Evolutionary conservation across 2,329 filamentous ascomycete genomes (phyloP).

Genomic region (Triangularia setosa): DNA sequence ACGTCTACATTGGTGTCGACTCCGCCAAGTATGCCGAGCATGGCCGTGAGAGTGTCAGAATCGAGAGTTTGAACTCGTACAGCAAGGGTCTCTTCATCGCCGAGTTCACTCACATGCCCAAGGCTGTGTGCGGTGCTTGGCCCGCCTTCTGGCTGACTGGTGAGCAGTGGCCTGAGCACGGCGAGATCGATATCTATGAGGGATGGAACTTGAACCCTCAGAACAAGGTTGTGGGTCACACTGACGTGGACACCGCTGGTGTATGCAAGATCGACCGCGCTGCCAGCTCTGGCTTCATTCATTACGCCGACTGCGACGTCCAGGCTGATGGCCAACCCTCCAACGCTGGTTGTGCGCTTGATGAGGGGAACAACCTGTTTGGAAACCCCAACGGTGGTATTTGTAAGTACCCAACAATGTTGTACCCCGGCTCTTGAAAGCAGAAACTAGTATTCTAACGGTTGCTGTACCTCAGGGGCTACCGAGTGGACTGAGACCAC

Average conservation of each 20-base stretch:
- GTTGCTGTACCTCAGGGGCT: conserved; percentile 29
- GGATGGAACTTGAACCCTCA: conserved; percentile 53
- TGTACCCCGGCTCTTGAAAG: background rate
- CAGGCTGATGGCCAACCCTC: conserved; percentile 31
- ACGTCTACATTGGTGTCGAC: conserved; percentile 41
- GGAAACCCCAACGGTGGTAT: conserved; percentile 38
- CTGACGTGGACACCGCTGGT: conserved; percentile 35
- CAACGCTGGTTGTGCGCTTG: conserved; percentile 40
- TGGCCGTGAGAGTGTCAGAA: conserved; percentile 54
- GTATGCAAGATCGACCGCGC: conserved; percentile 33
- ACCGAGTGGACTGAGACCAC: conserved; percentile 40
- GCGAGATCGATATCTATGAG: conserved; percentile 67
- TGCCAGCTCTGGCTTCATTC: conserved; percentile 31
- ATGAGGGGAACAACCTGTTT: conserved; percentile 38
- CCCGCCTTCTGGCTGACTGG: conserved; percentile 61
- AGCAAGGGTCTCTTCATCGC: conserved; percentile 65
- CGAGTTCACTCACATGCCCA: conserved; percentile 66
- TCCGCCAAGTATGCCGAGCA: conserved; percentile 24
- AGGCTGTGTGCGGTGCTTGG: conserved; percentile 64
- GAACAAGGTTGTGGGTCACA: conserved; percentile 60
- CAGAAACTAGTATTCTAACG: conserved; percentile 5
- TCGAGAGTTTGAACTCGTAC: conserved; percentile 61
- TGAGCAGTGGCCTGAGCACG: conserved; percentile 54
- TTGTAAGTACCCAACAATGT: conserved; percentile 30
- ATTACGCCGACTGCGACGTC: conserved; percentile 40